A percentile compares a stretch with the other conserved stretches of the same genome.
phyloP scores from a whole-genome alignment of 768 basidiomycete species.

The Lentinula sp. region DNA sequence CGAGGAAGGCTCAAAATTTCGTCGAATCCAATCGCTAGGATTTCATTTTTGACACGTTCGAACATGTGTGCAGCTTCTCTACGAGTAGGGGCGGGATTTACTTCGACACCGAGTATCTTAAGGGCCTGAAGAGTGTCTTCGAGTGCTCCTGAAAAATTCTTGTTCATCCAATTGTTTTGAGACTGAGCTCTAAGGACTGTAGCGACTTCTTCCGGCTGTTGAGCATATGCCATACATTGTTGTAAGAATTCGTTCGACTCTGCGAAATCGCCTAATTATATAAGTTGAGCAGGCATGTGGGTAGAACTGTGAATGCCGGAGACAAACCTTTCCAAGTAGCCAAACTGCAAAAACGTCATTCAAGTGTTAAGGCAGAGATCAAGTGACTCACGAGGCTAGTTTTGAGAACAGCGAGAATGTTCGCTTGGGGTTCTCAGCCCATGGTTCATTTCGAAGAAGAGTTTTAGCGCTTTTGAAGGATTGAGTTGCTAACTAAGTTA shows the following conservation, averaged over 20 bases:
- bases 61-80: slow-evolving; percentile 60
- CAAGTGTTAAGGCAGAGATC: neutral
- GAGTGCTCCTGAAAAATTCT: slow-evolving; percentile 49
- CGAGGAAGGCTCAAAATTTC: slow-evolving; percentile 58
- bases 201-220: slow-evolving; percentile 49
- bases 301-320: neutral
- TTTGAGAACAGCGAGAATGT: slow-evolving; percentile 51
- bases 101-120: slow-evolving; percentile 54
- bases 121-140: slow-evolving; percentile 55
- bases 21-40: slow-evolving; percentile 63
- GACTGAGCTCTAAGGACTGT: slow-evolving; percentile 54
- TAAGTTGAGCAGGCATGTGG: neutral
- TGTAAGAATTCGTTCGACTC: slow-evolving; percentile 46
- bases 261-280: slow-evolving; percentile 42
- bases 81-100: slow-evolving; percentile 46
- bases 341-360: slow-evolving; percentile 29
- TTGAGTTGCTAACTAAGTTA: slow-evolving; percentile 49
- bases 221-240: slow-evolving; percentile 46
- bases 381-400: slow-evolving; percentile 51
- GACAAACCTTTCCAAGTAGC: slow-evolving; percentile 57
- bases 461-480: slow-evolving; percentile 55
- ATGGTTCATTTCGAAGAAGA: slow-evolving; percentile 48
- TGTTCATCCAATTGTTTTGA: slow-evolving; percentile 58
- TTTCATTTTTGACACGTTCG: slow-evolving; percentile 65
- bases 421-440: slow-evolving; percentile 36